Base-by-base conservation (phyloP, 106 monocot genomes). In the Chionographis japonica region DNA sequence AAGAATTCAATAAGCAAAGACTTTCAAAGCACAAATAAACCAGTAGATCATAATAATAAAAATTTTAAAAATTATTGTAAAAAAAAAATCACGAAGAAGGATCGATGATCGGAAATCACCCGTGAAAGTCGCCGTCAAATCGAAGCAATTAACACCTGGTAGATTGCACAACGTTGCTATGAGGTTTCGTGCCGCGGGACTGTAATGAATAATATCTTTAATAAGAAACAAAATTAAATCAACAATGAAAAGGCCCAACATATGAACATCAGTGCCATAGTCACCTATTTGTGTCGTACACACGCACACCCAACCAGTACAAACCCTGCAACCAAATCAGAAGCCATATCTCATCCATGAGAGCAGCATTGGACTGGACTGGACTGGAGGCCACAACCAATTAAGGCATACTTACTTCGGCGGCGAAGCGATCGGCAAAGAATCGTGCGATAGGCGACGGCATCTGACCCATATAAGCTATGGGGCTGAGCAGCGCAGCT, bases 401-500 rank as follows among this genome's bases (percentile, higher is more conserved):
- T 1, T 10, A 6, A 46, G 46, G 46, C 46, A 6, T 46, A 46
- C 46, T 46, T 46, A 46, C 46, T 46, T 46, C 46, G 0, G 8
- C 46, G 9, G 9, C 8, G 46, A 46, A 46, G 2, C 5, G 46
- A 46, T 46, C 46, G 9, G 84, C 80, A 3, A 52, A 52, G 0
- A 50, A 4, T 17, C 63, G 56, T 11, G 63, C 78, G 14, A 84
- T 41, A 4, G 69, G 62, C 1, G 84, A 80, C 10, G 71, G 35
- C 37, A 84, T 64, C 2, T 78, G 77, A 72, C 61, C 40, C 52
- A 88, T 16, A 50, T 88, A 84, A 6, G 88, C 88, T 6, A 88
- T 70, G 20, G 88, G 88, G 19, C 80, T 74, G 17, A 88, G 70
- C 50, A 88, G 53, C 27, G 81, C 84, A 13, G 78, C 84, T 12